phyloP scores from a whole-genome alignment of 495 filamentous ascomycete species.

The Cercophora sp. region DNA sequence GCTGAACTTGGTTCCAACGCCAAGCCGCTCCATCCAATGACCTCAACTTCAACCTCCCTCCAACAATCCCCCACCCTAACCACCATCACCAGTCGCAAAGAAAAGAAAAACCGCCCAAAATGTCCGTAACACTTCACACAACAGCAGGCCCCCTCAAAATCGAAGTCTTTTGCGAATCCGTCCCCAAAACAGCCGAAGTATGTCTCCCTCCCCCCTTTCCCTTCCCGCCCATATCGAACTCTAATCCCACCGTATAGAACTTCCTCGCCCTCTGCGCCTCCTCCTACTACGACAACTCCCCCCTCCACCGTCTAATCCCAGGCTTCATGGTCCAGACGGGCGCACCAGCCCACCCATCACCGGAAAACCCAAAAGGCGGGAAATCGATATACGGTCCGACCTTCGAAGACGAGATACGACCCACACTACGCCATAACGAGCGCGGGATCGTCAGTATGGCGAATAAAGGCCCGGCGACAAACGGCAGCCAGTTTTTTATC shows the following conservation, averaged over 20 bases:
- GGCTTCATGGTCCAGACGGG: constrained; percentile 92
- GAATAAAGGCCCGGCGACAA: constrained; percentile 80
- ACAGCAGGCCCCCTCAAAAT: constrained; percentile 88
- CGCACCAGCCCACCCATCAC: constrained; percentile 60
- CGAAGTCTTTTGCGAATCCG: constrained; percentile 92
- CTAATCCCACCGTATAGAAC: constrained; percentile 58
- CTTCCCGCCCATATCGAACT: too few species aligned
- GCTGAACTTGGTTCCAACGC: too few species aligned
- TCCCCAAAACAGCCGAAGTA: constrained; percentile 84
- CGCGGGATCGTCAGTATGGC: constrained; percentile 91
- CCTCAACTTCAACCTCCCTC: too few species aligned
- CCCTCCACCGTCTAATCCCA: constrained; percentile 88
- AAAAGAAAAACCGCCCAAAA: too few species aligned
- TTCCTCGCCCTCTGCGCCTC: constrained; percentile 95
- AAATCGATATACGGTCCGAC: constrained; percentile 78
- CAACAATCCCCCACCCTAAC: too few species aligned
- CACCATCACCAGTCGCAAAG: too few species aligned
- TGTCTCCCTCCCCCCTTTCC: too few species aligned
- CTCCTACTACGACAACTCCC: constrained; percentile 77
- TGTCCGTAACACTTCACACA: constrained; percentile 79
- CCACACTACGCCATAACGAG: constrained; percentile 77
- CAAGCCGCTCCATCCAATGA: too few species aligned
- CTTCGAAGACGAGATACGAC: constrained; percentile 91
- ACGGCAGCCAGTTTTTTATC: constrained; percentile 95
- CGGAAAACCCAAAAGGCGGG: constrained; percentile 67